Evolutionary conservation across 106 monocot genomes (phyloP), one percentile per base, ranked within the genome.

Genomic region (Cymbidium sinense): DNA sequence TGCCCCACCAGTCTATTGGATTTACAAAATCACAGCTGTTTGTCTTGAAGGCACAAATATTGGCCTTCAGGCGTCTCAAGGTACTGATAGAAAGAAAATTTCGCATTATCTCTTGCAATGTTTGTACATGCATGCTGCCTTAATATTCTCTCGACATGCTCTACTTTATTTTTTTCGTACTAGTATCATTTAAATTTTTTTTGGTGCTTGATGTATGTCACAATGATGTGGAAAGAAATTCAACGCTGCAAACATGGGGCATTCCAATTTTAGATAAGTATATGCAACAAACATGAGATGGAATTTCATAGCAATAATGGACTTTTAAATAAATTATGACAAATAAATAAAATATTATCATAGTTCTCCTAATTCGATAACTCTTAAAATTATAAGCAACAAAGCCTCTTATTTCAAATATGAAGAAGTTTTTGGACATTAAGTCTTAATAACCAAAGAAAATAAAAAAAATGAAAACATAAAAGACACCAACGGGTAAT

Each of bases 31-130:
- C 90, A 20, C 99, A 99, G 67, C 89, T 92, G 70, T 81, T 89
- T 85, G 92, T 95, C 75, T 89, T 95, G 7, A 99, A 95, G 83
- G 99, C 95, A 77, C 99, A 99, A 78, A 95, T 99, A 81, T 86
- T 93, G 78, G 99, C 99, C 50, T 99, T 99, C 79, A 86, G 89
- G 75, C 92, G 92, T 77, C 50, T 95, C 47, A 99, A 90, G 95
- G 95, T 99, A 94, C 47, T 34, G 13, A 50, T 73, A n/a, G 35
- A 44, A 11, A 44, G 39, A 29, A 13, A 39, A 39, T 39, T 39
- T 83, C n/a, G 39, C 15, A 23, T 17, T 79, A 34, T 25, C 13
- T 5, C 47, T 44, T 44, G 12, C 44, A 35, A 20, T 47, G 23
- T 74, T 74, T 74, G 5, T 71, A 39, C 71, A 21, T n/a, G 17